These are phyloP conservation scores for Ophiocordyceps unilateralis DNA, from an alignment of 2,329 filamentous ascomycete genomes.

Conservation along the genomic window DNA sequence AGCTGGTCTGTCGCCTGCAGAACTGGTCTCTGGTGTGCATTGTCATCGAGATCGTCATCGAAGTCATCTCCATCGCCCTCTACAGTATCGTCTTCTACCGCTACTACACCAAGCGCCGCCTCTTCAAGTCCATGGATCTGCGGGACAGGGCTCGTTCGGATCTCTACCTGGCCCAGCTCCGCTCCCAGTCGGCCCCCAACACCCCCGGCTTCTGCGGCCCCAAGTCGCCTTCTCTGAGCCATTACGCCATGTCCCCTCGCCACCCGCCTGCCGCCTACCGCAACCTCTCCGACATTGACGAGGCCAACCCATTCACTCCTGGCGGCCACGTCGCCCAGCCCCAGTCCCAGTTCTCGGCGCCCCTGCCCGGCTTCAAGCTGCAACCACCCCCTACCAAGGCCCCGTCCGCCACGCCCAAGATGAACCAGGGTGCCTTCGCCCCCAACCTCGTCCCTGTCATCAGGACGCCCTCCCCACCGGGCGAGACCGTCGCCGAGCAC, in stretches of 20 bases:
- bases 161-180: constrained; percentile 78
- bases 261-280: constrained; percentile 41
- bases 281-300: constrained; percentile 27
- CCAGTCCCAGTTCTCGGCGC: constrained; percentile 39
- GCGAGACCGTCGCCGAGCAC: constrained; percentile 23
- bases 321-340: constrained; percentile 41
- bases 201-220: constrained; percentile 74
- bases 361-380: constrained; percentile 57
- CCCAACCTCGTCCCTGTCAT: constrained; percentile 15
- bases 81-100: constrained; percentile 95
- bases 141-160: constrained; percentile 89
- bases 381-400: constrained; percentile 70
- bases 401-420: constrained; percentile 59
- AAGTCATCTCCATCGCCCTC: constrained; percentile 77
- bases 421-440: constrained; percentile 45
- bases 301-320: constrained; percentile 31
- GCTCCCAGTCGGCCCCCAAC: constrained; percentile 79
- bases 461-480: constrained; percentile 1
- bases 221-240: constrained; percentile 33
- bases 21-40: constrained; percentile 95
- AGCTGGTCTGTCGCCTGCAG: constrained; percentile 76
- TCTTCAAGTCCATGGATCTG: constrained; percentile 91
- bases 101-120: constrained; percentile 89
- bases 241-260: constrained; percentile 39
- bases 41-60: constrained; percentile 89